Evolutionary conservation across 192 early-diverging fungal genomes (phyloP), one percentile per base, ranked within the genome.

Genomic region (Backusella sp.): DNA sequence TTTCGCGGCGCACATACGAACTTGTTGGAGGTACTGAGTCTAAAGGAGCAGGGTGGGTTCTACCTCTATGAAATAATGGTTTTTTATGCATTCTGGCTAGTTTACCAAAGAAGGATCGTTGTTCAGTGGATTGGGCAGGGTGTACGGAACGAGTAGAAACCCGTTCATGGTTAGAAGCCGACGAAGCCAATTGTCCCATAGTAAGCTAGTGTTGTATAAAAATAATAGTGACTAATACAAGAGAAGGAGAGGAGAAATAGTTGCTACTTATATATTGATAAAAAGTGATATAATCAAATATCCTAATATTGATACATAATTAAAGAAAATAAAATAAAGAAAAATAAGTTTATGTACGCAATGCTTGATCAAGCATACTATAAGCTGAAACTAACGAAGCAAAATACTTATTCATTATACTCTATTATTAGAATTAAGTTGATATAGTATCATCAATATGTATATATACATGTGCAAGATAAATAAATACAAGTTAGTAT

Each of bases 171-270:
- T 69, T 32, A 28, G 56, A 62, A 14, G 69, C 72, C 14, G 76
- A 30, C 17, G 76, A 77, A 39, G 76, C 49, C 66, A 69, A 35
- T 77, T 77, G 76, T 4, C 76, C 76, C 76, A 77, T 77, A 17
- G 17, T 19, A 19, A n/a, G n/a, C 5, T 49, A 49, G 17, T 49
- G 19, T 6, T 49, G 5, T 49, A n/a, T 49, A 21, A 32, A 32
- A 32, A 32, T 32, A 32, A 32, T 32, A 3, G 2, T 17, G 4
- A 17, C 12, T 67, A 21, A 44, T 44, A 49, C 5, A 49, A 49
- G 46, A 49, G 17, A 49, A 49, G 46, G 46, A n/a, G 46, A 49
- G 46, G 19, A 49, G 46, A 49, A 5, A 32, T 32, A 19, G 15
- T 17, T 44, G 4, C 15, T 17, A 14, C 12, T 44, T 44, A 44